Base-by-base conservation (phyloP, 106 monocot genomes). In the Triglochin maritima region DNA sequence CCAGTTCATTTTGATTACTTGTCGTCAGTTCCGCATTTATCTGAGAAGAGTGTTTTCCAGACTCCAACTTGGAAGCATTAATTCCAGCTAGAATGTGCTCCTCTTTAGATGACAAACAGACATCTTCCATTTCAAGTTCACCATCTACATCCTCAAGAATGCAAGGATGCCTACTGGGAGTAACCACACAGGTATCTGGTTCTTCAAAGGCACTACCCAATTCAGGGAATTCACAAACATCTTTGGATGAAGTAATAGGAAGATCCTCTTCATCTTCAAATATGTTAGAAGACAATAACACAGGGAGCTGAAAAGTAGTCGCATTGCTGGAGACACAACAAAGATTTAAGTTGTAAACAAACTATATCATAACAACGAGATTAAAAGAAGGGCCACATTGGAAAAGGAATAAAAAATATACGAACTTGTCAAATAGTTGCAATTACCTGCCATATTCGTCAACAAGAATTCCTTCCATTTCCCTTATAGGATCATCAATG, bases 381-480 rank as follows among this genome's bases (percentile, higher is more conserved):
- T 49, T 16, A 46, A 66, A 17, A n/a, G 12, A 66, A 50, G 17
- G n/a, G 16, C 4, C 66, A 16, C 17, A 13, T 46, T 60, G 60
- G 57, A 57, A 57, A 57, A 17, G 17, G 57, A 57, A 2, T n/a
- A 12, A 57, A 57, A 57, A n/a, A 60, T 29, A 13, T 60, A 42
- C 17, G 43, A 60, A 29, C 43, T 60, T 60, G 13, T 12, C 3
- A 3, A 55, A 6, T 55, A 55, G 11, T 10, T 55, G 11, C 6
- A 9, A 9, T 16, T 81, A 91, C 88, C 91, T 98, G 69, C 96
- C 96, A 88, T 98, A 88, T 66, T 98, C 96, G 76, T 98, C 91
- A 64, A 91, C 88, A 86, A 86, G 72, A 81, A 88, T 82, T 62
- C 81, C 96, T 49, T 91, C 91, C 96, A 98, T 91, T 77, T 98